Evolutionary conservation across 1,284 basidiomycete genomes (phyloP), one percentile per base, ranked within the genome.

Genomic region (Vanrija sp.): DNA sequence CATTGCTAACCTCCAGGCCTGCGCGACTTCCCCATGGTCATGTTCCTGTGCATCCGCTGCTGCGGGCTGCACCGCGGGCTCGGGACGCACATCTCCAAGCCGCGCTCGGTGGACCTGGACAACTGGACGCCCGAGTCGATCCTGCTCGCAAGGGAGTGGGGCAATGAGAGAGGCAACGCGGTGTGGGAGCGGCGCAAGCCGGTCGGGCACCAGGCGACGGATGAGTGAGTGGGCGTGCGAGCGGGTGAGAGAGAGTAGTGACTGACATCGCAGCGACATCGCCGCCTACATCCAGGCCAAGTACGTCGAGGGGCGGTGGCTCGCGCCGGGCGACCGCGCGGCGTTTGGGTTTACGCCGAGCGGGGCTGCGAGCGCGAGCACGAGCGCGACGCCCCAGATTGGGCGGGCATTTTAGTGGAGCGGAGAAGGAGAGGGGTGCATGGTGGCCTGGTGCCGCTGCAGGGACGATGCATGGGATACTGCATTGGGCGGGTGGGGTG

Each of bases 31-130:
- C 78, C 80, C 2, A 75, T 80, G 53, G 77, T 77, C 37, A 71
- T 80, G 54, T 80, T 80, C 54, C 64, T 81, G 44, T 81, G 80
- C 64, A 81, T 81, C 41, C 66, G 76, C 15, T 81, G 80, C 58
- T 75, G 73, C 22, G 80, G 80, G 0, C 53, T 79, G 1, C 80
- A 81, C 60, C 74, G 80, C 6, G 67, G 72, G 6, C 66, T 81
- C 8, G 80, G 80, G 8, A 79, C 78, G 23, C 79, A 80, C 60
- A 74, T 80, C 35, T 77, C 76, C 36, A 79, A 78, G 57, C 77
- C 80, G 23, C 70, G 78, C 31, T 75, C 71, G 4, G 71, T 79
- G n/a, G 78, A 81, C 61, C 67, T 80, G 35, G 79, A 80, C 59
- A 77, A 75, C 52, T 79, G 78, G 78, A 69, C 60, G 5, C 69